Percentiles rank a stretch among this genome's conserved stretches.
phyloP scores from a whole-genome alignment of 176 grass and related monocot species.

The Lolium multiflorum region DNA sequence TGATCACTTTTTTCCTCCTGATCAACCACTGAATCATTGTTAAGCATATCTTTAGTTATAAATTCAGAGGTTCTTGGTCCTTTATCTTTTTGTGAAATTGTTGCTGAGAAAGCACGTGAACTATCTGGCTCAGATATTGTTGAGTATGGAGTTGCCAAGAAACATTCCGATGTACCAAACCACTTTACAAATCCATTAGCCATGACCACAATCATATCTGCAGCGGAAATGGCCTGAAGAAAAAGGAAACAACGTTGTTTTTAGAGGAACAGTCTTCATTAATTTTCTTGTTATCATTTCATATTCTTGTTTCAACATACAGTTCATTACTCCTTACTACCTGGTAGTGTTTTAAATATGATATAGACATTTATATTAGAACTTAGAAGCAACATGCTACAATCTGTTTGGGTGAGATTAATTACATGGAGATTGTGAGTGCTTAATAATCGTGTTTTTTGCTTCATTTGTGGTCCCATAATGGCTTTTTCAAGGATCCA shows the following conservation, averaged over 20 bases:
- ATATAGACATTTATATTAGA: not conserved
- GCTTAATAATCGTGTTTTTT: conserved; percentile 87
- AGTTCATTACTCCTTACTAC: not conserved
- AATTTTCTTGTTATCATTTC: conserved; percentile 3
- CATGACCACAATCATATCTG: conserved; percentile 92
- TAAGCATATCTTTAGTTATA: conserved; percentile 40
- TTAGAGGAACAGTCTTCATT: not conserved
- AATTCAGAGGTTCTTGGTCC: conserved; percentile 41
- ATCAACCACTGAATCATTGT: conserved; percentile 46
- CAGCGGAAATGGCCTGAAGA: conserved; percentile 78
- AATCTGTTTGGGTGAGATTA: conserved; percentile 2
- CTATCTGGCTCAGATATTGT: conserved; percentile 55
- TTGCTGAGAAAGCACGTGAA: conserved; percentile 51
- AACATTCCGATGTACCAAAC: conserved; percentile 70
- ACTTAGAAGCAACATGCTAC: not conserved
- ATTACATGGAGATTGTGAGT: conserved; percentile 87
- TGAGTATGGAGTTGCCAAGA: conserved; percentile 70
- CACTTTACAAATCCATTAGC: conserved; percentile 72
- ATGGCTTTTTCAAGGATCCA: conserved; percentile 80
- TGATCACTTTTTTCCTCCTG: conserved; percentile 52
- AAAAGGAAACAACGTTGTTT: not conserved
- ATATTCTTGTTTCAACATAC: conserved; percentile 21
- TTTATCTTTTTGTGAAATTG: conserved; percentile 51
- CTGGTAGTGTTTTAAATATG: conserved; percentile 22
- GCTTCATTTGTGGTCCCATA: conserved; percentile 59